Evolutionary conservation across 2,329 filamentous ascomycete species (phyloP), one percentile per base, ranked within the genome.

Genomic region (Exutisphaerella laricina): DNA sequence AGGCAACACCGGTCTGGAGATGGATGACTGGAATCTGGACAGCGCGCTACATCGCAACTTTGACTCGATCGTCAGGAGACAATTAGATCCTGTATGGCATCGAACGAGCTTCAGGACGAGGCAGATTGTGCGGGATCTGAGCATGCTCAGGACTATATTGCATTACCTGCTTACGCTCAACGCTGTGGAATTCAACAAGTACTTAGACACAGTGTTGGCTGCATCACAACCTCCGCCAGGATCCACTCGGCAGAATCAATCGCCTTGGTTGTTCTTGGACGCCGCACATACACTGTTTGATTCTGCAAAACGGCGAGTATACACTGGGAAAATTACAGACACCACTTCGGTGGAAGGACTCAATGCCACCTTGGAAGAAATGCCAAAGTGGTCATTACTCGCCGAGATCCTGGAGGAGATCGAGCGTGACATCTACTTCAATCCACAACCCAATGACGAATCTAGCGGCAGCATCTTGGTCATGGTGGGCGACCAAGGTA

Each of bases 51-150:
- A 96, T 53, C 86, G 84, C 59, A 94, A 88, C 58, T 98, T 98
- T 63, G 92, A 97, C 62, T 73, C 85, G 47, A 84, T 89, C 42
- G 81, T 98, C 38, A 78, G 90, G 49, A 78, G 89, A 45, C 92
- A 98, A 64, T 71, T 98, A 13, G 89, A 97, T 59, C 89, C 90
- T 4, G 89, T 97, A 45, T 98, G 92, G 92, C 92, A 98, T 69
- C 80, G 92, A 41, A 86, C 95, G 39, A 96, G 85, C 63, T 94
- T 86, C 75, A 88, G 92, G 66, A 97, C 90, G 2, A 87, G 85
- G 58, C 89, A 96, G 66, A 95, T 98, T 54, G 90, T 94, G 43
- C 84, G 82, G 57, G 92, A 97, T 61, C 66, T 98, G 54, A 84
- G 83, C 0, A 81, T 95, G 13, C 73, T 98, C 26, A 79, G 90